Percentiles rank a stretch among this genome's conserved stretches.
These are phyloP conservation scores for Kalmusia sp. DNA, from an alignment of 2,329 filamentous ascomycete genomes.

Conservation along the genomic window DNA sequence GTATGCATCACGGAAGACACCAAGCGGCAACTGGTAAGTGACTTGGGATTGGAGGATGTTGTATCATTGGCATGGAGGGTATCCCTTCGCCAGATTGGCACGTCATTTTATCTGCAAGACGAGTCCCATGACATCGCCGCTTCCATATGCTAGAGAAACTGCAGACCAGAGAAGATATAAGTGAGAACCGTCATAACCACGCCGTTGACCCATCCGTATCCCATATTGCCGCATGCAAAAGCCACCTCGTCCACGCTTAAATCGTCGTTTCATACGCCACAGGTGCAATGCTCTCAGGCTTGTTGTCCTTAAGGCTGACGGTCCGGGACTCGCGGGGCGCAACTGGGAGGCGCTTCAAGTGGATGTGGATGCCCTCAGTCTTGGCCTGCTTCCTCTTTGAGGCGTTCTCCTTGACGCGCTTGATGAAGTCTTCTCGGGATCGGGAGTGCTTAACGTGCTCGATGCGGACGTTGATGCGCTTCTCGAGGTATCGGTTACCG, in stretches of 20 bases:
- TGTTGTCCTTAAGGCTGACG: conserved; percentile 80
- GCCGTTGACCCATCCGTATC: conserved; percentile 48
- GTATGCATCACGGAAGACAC: no score
- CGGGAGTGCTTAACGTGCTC: conserved; percentile 96
- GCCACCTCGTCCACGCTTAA: conserved; percentile 62
- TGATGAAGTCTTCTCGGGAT: conserved; percentile 95
- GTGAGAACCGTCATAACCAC: conserved; percentile 48
- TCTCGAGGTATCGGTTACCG: conserved; percentile 99
- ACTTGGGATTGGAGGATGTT: conserved; percentile 34
- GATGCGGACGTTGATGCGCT: conserved; percentile 98
- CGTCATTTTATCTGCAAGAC: conserved; percentile 41
- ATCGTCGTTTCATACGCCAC: conserved; percentile 98
- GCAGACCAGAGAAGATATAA: conserved; percentile 47
- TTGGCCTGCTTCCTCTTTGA: conserved; percentile 92
- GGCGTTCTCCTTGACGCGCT: conserved; percentile 95
- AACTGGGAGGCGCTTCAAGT: conserved; percentile 89
- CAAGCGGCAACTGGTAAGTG: background rate
- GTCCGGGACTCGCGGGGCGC: conserved; percentile 81
- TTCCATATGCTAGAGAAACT: conserved; percentile 48
- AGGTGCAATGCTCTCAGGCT: conserved; percentile 89
- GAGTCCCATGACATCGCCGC: conserved; percentile 39
- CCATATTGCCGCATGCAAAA: conserved; percentile 43
- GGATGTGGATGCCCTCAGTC: conserved; percentile 82
- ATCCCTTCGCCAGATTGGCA: conserved; percentile 44
- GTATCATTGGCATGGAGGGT: conserved; percentile 46